Evolutionary conservation across 1,284 basidiomycete genomes (phyloP).

Genomic region (Apiotrichum laibachii): DNA sequence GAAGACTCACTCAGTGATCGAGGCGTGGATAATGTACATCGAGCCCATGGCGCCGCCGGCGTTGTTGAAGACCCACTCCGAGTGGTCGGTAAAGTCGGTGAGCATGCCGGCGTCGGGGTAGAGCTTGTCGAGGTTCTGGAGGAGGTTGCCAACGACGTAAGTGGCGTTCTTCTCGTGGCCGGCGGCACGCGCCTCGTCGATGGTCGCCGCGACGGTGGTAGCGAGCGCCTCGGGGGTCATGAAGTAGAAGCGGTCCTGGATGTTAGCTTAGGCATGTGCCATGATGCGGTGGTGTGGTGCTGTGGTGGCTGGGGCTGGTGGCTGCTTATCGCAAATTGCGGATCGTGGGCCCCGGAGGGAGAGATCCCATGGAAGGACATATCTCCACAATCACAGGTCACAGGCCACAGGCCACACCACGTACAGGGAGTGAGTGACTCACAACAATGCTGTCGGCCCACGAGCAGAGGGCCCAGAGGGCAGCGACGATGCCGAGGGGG

Average conservation of each 20-base stretch:
- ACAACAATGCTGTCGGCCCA: slow-evolving; percentile 36
- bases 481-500: slow-evolving; percentile 24
- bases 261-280: background rate
- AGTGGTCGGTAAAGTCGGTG: slow-evolving; percentile 55
- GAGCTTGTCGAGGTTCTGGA: slow-evolving; percentile 69
- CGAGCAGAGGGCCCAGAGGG: slow-evolving; percentile 29
- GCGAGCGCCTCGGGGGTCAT: slow-evolving; percentile 67
- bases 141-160: slow-evolving; percentile 58
- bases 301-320: no score
- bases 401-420: background rate
- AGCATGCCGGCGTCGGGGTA: slow-evolving; percentile 64
- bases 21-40: slow-evolving; percentile 96
- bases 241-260: slow-evolving; percentile 63
- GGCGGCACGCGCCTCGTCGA: slow-evolving; percentile 55
- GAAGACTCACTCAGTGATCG: slow-evolving; percentile 81
- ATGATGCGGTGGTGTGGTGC: background rate
- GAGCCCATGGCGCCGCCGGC: slow-evolving; percentile 95
- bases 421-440: slow-evolving; percentile 17
- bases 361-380: background rate
- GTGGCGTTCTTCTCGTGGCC: slow-evolving; percentile 54
- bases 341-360: no score
- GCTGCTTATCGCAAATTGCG: no score
- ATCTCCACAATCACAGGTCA: background rate
- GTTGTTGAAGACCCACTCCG: slow-evolving; percentile 96
- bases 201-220: slow-evolving; percentile 66